Conservation (phyloP, 192 early-diverging fungal species). For the Jimgerdemannia flammicorona region DNA sequence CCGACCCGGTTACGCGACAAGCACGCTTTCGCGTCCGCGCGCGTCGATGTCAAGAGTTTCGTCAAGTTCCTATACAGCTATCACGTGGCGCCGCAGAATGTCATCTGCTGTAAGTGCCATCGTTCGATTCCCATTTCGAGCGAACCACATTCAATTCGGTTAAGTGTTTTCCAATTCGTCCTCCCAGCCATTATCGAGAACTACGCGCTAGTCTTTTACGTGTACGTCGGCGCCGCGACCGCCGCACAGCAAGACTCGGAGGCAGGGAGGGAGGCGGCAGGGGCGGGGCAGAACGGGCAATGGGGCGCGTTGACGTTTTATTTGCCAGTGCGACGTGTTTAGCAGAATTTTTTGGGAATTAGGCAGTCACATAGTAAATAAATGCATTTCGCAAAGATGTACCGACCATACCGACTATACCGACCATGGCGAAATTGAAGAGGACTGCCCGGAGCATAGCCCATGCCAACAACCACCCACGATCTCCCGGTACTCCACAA, state of each 20-base stretch:
- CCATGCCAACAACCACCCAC: too few species aligned
- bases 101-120: slow-evolving; percentile 65
- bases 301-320: neutral
- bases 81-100: slow-evolving; percentile 69
- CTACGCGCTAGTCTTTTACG: neutral
- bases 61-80: slow-evolving; percentile 74
- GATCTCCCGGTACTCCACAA: too few species aligned
- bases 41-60: slow-evolving; percentile 71
- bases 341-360: neutral
- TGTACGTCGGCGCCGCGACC: neutral
- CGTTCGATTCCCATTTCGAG: neutral
- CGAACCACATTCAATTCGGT: neutral
- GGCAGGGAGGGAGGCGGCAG: neutral
- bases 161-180: neutral
- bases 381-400: too few species aligned
- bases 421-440: too few species aligned
- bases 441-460: too few species aligned
- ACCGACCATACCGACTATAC: too few species aligned
- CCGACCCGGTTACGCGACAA: slow-evolving; percentile 26
- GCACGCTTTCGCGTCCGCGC: slow-evolving; percentile 53
- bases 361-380: too few species aligned
- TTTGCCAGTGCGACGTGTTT: neutral
- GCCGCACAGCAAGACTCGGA: neutral
- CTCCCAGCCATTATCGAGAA: neutral
- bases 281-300: neutral